Base-by-base conservation (phyloP, 2,329 filamentous ascomycete species). In the Thielaviopsis musarum region DNA sequence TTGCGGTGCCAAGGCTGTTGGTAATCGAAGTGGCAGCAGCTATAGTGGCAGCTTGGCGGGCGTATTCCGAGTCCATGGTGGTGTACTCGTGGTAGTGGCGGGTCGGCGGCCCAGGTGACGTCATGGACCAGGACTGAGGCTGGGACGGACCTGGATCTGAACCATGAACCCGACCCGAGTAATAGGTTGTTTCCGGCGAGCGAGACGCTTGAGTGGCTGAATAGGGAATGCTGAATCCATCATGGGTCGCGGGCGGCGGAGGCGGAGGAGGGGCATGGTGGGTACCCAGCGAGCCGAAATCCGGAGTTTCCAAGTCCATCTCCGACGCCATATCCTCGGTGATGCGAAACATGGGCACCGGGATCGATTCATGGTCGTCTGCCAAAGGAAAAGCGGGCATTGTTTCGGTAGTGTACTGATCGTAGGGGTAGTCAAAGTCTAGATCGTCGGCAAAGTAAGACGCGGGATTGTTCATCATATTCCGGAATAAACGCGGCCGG, bases 11-110 rank as follows among this genome's bases (percentile, higher is more conserved):
- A n/a, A 59, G 54, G 19, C 60, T 61, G 22, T 56, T 52, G 34
- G 41, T 51, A 15, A 61, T 56, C 3, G 60, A 61, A n/a, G 57
- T 54, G 30, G 53, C 57, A 19, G 60, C 60, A 2, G 56, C 60
- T 54, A 58, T 38, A 3, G 56, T 48, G 19, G 60, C 60, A n/a
- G 52, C 52, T 26, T 45, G 54, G 17, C 48, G 51, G 21, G 60
- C 60, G 30, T 55, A 34, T 17, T 56, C 53, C 15, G 57, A 30
- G 57, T 61, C 57, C 13, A 61, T 56, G 12, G 53, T 61, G n/a
- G 54, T 53, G 54, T 59, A 61, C 12, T 45, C 38, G 19, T 57
- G 55, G 41, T 34, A 34, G 30, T 38, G 53, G 41, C 53, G n/a
- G 38, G 28, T 34, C 17, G 34, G 38, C 41, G 26, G 38, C 21